Base-by-base conservation (phyloP, 2,329 filamentous ascomycete species). In the Cylindrodendrum hubeiense region DNA sequence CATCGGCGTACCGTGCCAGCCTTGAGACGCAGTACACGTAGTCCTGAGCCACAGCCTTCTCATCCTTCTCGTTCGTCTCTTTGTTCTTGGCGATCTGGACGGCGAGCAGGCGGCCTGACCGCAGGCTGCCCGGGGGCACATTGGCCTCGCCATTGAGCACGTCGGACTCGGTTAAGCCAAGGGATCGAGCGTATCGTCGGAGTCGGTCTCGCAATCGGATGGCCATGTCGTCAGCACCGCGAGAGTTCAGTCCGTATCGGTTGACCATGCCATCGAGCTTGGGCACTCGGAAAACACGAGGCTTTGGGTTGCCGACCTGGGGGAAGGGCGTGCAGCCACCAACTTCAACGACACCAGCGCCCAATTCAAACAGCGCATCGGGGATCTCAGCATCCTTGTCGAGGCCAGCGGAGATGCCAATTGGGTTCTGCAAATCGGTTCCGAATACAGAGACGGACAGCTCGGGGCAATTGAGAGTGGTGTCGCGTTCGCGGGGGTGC, bases 71-170 rank as follows among this genome's bases (percentile, higher is more conserved):
- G 21, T 94, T 90, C 0, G 96, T 99, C 50, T 89, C 86, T 84
- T 98, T 98, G 83, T 98, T 98, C 89, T 99, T 99, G 55, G 95
- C 95, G 44, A 98, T 89, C 81, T 99, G 96, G 19, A 99, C 94
- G 17, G 93, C 91, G 66, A 99, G 85, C 63, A 98, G 82, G 65
- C 91, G 89, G 15, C 95, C 95, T 0, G 89, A 83, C 15, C 84
- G 82, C 72, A 99, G 83, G 79, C 92, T 93, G n/a, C 96, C 93
- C 0, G 94, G 91, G 1, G 94, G 93, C 0, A 97, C 93, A 39
- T 81, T 88, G 75, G 90, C 92, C 60, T 90, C 87, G 22, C 94
- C 94, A 71, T 96, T 86, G 39, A 98, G 83, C 1, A 99, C 90
- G 13, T 89, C 85, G 46, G 86, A 82, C 80, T 97, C 94, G 0